Evolutionary conservation across 768 basidiomycete species (phyloP).

Genomic region (Naganishia vishniacii): DNA sequence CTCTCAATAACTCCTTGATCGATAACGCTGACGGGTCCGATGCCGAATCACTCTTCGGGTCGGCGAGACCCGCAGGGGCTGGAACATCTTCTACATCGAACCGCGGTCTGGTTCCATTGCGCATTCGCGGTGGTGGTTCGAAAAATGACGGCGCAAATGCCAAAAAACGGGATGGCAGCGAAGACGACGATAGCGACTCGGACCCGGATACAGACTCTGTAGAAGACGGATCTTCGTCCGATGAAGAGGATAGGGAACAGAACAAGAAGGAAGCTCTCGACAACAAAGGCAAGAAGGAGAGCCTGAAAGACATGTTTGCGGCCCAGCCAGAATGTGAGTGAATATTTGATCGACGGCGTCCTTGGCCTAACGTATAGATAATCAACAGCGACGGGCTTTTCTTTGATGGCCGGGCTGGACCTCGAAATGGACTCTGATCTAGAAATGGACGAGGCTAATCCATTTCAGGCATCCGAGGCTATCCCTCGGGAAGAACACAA

Average conservation of each 20-base stretch:
- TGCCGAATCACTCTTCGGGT: neutral
- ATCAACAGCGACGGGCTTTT: conserved; percentile 35
- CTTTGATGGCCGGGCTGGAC: conserved; percentile 34
- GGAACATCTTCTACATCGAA: too few species aligned
- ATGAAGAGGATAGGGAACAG: neutral
- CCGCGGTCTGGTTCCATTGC: too few species aligned
- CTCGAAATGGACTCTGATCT: conserved; percentile 43
- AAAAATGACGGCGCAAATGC: neutral
- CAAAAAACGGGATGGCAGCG: neutral
- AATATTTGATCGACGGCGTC: neutral
- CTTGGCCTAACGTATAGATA: neutral
- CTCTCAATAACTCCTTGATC: too few species aligned
- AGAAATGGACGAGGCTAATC: conserved; percentile 39
- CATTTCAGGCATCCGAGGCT: neutral
- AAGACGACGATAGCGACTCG: conserved; percentile 9
- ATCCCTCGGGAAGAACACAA: neutral
- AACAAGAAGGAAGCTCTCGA: neutral
- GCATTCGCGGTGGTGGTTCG: neutral
- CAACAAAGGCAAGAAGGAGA: conserved; percentile 7
- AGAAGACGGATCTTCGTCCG: neutral
- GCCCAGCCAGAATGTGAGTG: conserved; percentile 27
- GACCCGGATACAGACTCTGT: neutral
- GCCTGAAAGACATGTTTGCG: conserved; percentile 36
- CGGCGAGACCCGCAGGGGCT: too few species aligned
- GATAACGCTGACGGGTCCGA: neutral